Evolutionary conservation across 106 monocot species (phyloP), one percentile per base, ranked within the genome.

Genomic region (Allium cepa): DNA sequence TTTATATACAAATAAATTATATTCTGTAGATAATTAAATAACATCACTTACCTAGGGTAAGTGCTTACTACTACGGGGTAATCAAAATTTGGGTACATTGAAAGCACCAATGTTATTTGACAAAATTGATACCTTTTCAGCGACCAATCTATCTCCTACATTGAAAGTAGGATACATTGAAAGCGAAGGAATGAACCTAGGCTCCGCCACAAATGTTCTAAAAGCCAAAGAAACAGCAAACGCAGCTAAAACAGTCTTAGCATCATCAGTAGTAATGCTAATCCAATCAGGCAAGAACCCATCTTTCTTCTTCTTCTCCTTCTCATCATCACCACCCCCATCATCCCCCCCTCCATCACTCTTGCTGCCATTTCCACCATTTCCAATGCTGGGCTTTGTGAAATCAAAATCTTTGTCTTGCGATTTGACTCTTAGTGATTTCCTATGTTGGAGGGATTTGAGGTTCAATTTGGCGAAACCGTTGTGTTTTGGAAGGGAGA

Each of bases 101-200:
- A 36, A 36, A 36, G 36, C 36, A 5, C 36, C 36, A 36, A 36
- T 36, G 36, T 36, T 36, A 36, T 36, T 36, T 36, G 5, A 36
- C 36, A 64, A 49, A 68, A 15, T 10, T 2, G 4, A 26, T 66
- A 96, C 97, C 87, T 99, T 99, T 66, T 99, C 97, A 1, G 97
- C 97, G 27, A 99, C 97, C 61, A 99, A 62, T 26, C 92, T 87
- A 58, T 99, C 97, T 22, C 97, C 97, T 15, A 99, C 83, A 70
- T 89, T 84, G 53, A 92, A 99, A 16, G 97, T 99, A 12, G 97
- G 97, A 71, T 87, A 99, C 97, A 99, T 99, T 4, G 97, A 99
- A 52, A 99, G 84, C 1, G 92, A 92, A 45, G 97, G 97, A 28
- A 99, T 99, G 72, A 87, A 99, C 56, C 97, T 67, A 22, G 97